A percentile compares a stretch with the other conserved stretches of the same genome.
phyloP scores from a whole-genome alignment of 805 yeast species.

The Wickerhamiella nectarea region DNA sequence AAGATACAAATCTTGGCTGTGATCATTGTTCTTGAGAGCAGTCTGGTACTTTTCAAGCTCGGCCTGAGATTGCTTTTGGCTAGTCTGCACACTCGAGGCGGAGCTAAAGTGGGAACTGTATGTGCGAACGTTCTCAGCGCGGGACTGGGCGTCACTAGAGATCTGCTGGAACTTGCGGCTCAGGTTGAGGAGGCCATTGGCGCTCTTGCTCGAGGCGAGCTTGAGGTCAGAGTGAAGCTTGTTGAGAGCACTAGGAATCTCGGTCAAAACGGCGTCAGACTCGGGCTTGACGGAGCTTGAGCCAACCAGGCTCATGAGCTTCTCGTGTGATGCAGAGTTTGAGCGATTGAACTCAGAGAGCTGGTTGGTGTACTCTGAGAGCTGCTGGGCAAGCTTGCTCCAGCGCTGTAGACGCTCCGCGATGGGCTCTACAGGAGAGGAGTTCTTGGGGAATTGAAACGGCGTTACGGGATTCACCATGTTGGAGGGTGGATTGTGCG shows the following conservation, averaged over 20 bases:
- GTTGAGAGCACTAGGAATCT: conserved; percentile 28
- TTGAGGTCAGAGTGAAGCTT: conserved; percentile 57
- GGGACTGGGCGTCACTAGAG: conserved; percentile 2
- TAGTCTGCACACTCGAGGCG: background rate
- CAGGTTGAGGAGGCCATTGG: background rate
- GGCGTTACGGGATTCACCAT: conserved; percentile 9
- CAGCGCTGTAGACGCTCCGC: conserved; percentile 75
- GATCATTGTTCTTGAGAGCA: conserved; percentile 12
- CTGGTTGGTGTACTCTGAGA: conserved; percentile 65
- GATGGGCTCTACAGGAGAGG: conserved; percentile 72
- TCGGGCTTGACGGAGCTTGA: background rate
- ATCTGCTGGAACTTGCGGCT: background rate
- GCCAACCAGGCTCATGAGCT: background rate
- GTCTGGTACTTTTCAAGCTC: conserved; percentile 32
- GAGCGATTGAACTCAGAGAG: conserved; percentile 43
- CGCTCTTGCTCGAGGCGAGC: conserved; percentile 30
- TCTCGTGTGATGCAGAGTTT: conserved; percentile 27
- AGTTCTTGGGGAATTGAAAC: conserved; percentile 37
- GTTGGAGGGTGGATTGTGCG: background rate
- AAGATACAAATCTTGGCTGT: conserved; percentile 55
- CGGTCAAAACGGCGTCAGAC: background rate
- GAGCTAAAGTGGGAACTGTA: background rate
- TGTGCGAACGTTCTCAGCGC: conserved; percentile 7
- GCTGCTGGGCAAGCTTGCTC: conserved; percentile 63
- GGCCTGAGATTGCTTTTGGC: conserved; percentile 32